Evolutionary conservation across 805 yeast species (phyloP), one percentile per base, ranked within the genome.

Genomic region (Limtongozyma cylindracea): DNA sequence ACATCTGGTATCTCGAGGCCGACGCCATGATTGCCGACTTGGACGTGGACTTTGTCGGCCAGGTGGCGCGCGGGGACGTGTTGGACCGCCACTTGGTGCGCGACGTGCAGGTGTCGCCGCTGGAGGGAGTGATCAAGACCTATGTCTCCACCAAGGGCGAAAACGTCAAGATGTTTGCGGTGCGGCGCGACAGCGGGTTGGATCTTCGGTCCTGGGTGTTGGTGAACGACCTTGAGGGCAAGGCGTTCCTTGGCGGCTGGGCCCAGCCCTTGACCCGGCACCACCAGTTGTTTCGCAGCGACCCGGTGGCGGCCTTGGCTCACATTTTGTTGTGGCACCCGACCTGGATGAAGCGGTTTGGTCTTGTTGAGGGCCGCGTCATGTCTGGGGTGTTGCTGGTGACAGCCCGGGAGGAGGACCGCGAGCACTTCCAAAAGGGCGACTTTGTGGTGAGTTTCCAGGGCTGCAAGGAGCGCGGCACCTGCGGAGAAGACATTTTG

Each of bases 251-350:
- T n/a, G 94, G 80, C 39, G 57, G 62, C 31, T 71, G 93, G 80
- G 41, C 58, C 16, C 88, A 77, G 38, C 64, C 66, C 12, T 52
- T 78, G 21, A 68, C 64, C 38, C 57, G 74, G 37, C 54, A 58
- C 22, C 78, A 72, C 45, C 43, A 45, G n/a, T 56, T 56, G 25
- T 74, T 74, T 44, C 58, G 59, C 9, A 41, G 42, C 22, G 58
- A 59, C 24, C 71, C 66, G 4, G 64, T 61, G 26, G 54, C 59
- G n/a, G 82, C 88, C 1, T 38, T 84, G 19, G 60, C 76, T n/a
- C 96, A 88, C 39, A 52, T 80, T 20, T 51, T 80, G 32, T 95
- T 78, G 43, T 88, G 96, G 98, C 98, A 84, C 39, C 92, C 94
- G 8, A 63, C 60, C 14, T 47, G 73, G 13, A 52, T 88, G 31